Base-by-base conservation (phyloP, 345 rosid species). In the Excoecaria cochinchinensis region DNA sequence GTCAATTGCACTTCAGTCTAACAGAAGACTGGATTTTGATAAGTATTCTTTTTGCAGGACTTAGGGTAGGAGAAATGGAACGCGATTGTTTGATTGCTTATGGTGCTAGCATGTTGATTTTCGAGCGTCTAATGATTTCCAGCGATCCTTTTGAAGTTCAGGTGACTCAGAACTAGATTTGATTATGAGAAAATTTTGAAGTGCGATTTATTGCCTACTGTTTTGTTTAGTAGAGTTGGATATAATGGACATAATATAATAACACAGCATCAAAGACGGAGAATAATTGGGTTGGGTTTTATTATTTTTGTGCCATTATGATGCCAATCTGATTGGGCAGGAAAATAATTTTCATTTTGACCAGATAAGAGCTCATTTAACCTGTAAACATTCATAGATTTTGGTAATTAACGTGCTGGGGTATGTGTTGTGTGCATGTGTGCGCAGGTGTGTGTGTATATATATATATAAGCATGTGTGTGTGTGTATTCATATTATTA, bases 21-120 rank as follows among this genome's bases (percentile, higher is more conserved):
- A n/a, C 6, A 7, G 51, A 70, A 47, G 12, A 38, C 59, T 55
- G 38, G 17, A 17, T 42, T 69, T 46, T 61, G 51, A 71, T 38
- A 17, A 55, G 72, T 25, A 48, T 69, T 68, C 21, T 14, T 61
- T 62, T n/a, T 76, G n/a, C 81, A 94, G 97, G 99, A 64, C 83
- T 95, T 69, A 74, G 99, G 82, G 99, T 95, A 25, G 99, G 99
- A 81, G 99, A 95, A 84, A 95, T 91, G 97, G 99, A 93, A 67
- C 89, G 98, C 44, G 98, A 95, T 82, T 95, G 96, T 82, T 88
- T 95, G 74, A 91, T 95, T 74, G 98, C 97, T 70, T 95, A 95
- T 80, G 99, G 99, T 36, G 94, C 99, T 72, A 95, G 96, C 87
- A 93, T 87, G 92, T 82, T 95, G 82, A 88, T 95, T 65, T 89